A percentile compares a stretch with the other conserved stretches of the same genome.
Evolutionary conservation across 2,329 filamentous ascomycete species (phyloP).

Genomic region (Curvularia spicifera): DNA sequence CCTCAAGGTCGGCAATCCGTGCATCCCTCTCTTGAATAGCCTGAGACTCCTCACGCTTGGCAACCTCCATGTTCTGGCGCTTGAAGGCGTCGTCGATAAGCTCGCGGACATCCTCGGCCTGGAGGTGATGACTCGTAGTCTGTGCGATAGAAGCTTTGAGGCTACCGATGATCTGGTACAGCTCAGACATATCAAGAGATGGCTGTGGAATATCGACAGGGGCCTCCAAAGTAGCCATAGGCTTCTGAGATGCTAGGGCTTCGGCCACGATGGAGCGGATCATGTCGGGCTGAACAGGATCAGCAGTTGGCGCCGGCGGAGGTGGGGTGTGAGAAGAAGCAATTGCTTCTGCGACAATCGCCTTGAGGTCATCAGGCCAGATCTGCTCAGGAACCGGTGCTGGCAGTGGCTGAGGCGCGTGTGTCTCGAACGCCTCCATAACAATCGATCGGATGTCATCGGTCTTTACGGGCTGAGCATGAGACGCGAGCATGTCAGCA

Average conservation of each 20-base stretch:
- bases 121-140: conserved; percentile 53
- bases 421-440: conserved; percentile 39
- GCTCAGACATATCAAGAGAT: conserved; percentile 50
- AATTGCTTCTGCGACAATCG: conserved; percentile 47
- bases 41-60: conserved; percentile 39
- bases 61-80: conserved; percentile 41
- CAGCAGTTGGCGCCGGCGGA: conserved; percentile 26
- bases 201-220: conserved; percentile 46
- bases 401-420: conserved; percentile 36
- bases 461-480: conserved; percentile 27
- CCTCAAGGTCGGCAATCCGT: conserved; percentile 46
- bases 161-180: conserved; percentile 56
- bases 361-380: conserved; percentile 58
- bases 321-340: conserved; percentile 30
- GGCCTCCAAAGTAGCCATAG: conserved; percentile 36
- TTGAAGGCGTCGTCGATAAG: conserved; percentile 48
- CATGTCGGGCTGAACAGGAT: conserved; percentile 42
- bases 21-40: conserved; percentile 42
- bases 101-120: conserved; percentile 53
- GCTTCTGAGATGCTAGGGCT: conserved; percentile 42
- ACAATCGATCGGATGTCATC: conserved; percentile 38
- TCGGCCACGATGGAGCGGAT: conserved; percentile 47
- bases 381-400: conserved; percentile 39
- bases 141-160: conserved; percentile 57
- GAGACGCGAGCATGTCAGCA: conserved; percentile 29